These are phyloP conservation scores for Mercurialis annua DNA, from an alignment of 345 rosid species.

Conservation along the genomic window DNA sequence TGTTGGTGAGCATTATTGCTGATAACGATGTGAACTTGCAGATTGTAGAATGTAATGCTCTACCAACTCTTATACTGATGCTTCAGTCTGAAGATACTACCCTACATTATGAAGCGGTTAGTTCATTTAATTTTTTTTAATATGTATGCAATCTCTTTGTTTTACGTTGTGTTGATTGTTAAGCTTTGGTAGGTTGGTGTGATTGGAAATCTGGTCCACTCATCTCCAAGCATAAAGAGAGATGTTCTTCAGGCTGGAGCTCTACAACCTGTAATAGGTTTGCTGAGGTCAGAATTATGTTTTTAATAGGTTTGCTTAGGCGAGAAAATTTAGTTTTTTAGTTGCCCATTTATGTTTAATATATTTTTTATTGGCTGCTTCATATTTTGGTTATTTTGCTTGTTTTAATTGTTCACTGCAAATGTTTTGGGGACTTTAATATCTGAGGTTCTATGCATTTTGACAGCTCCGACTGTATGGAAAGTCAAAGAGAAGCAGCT, in stretches of 20 bases:
- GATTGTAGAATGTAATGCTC: conserved; percentile 65
- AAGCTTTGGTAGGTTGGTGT: conserved; percentile 56
- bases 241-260: conserved; percentile 73
- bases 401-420: not conserved
- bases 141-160: not conserved
- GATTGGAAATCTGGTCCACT: conserved; percentile 72
- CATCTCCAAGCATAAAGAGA: conserved; percentile 67
- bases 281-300: conserved; percentile 49
- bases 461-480: conserved; percentile 60
- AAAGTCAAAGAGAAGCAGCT: conserved; percentile 80
- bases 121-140: conserved; percentile 15
- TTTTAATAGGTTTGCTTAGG: not conserved
- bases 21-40: conserved; percentile 33
- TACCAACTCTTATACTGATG: conserved; percentile 63
- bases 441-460: conserved; percentile 2
- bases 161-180: conserved; percentile 9
- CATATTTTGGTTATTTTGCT: not conserved
- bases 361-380: too few species aligned
- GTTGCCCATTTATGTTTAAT: too few species aligned
- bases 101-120: conserved; percentile 70
- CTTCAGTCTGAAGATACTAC: conserved; percentile 60
- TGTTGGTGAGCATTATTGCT: not conserved
- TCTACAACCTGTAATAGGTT: conserved; percentile 71
- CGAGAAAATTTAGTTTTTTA: too few species aligned
- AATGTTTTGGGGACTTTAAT: conserved; percentile 2